Evolutionary conservation across 2,329 filamentous ascomycete species (phyloP), one percentile per base, ranked within the genome.

Genomic region (Fusarium drepaniforme): DNA sequence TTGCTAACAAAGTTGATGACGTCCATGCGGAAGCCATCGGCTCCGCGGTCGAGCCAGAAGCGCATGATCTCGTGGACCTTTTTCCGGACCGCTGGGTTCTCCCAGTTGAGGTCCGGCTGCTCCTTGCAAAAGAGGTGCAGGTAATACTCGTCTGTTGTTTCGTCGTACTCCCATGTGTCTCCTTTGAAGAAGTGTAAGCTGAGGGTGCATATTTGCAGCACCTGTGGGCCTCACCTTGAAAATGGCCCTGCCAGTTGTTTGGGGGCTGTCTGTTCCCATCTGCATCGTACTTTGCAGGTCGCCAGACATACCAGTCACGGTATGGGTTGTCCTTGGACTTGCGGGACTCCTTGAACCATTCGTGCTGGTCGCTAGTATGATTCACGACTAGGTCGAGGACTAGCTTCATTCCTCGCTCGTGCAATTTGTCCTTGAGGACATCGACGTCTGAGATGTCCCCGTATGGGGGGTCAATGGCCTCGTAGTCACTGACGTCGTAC

Each of bases 21-120:
- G 74, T 93, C 91, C 83, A 92, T 88, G 42, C 91, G 87, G 84
- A 93, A 93, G 5, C 91, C 91, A 68, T 91, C 89, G 1, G 90
- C 88, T 3, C 92, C 93, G 44, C 89, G 89, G 71, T 93, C 86
- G 3, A 95, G 88, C 93, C 93, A 95, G 83, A 95, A 95, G 25
- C 88, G 87, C 86, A 94, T 92, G 25, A 91, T 88, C 46, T 91
- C 86, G 80, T 94, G 92, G 3, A 94, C 91, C 3, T 91, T 92
- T 66, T 88, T 83, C 38, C 92, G 88, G 4, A 93, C 90, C 1
- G 88, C 87, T 0, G 87, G 86, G 76, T 93, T 92, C 79, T 94
- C 92, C 93, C 93, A 95, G 83, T 95, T 95, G 46, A 96, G 88
- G 74, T 95, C 93, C 0, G 93, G 93, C 79, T 95, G 93, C 74